Conservation (phyloP, 2,329 filamentous ascomycete genomes). For the Curvularia lunata region DNA sequence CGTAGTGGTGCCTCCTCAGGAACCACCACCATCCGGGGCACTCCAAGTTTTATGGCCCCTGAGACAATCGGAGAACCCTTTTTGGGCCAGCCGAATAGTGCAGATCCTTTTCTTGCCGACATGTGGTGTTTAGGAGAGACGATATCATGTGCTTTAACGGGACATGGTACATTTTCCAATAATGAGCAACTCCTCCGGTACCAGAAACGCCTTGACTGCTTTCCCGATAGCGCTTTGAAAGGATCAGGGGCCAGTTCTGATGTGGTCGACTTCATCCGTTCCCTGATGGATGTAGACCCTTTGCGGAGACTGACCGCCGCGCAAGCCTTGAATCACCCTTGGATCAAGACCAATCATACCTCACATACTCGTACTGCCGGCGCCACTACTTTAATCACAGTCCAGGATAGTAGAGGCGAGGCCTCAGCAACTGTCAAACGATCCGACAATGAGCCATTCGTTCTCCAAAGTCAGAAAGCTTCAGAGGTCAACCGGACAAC, state of each 20-base stretch:
- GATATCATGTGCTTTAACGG: background rate
- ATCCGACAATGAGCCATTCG: background rate
- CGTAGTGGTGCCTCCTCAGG: background rate
- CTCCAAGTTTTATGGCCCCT: background rate
- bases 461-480: background rate
- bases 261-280: background rate
- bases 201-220: background rate
- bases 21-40: background rate
- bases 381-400: background rate
- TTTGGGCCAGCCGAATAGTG: background rate
- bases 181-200: background rate
- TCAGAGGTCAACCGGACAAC: background rate
- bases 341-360: background rate
- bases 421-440: background rate
- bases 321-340: background rate
- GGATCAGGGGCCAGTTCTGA: background rate
- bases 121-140: background rate
- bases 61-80: background rate
- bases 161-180: background rate
- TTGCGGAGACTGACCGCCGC: background rate
- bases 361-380: background rate
- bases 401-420: background rate
- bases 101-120: background rate
- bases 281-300: background rate
- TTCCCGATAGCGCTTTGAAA: background rate